Percentiles rank a stretch among this genome's conserved stretches.
Conservation (phyloP, 345 rosid species). For the Eucalyptus curtisii region DNA sequence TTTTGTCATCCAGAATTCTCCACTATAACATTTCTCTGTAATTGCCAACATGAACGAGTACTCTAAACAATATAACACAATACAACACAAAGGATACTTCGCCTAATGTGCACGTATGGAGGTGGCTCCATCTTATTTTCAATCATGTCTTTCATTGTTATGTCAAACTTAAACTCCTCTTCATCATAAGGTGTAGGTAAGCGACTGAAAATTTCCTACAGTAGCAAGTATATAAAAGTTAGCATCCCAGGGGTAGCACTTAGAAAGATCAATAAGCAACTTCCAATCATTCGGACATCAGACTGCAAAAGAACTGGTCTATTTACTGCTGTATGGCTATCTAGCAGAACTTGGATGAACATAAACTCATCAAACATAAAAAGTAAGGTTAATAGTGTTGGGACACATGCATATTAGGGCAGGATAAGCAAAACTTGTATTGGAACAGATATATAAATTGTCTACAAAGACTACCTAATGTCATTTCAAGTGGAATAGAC, state of each 20-base stretch:
- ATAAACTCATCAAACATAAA: neutral
- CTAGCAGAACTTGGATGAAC: neutral
- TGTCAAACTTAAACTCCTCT: constrained; percentile 82
- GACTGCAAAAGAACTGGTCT: neutral
- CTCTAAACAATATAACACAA: neutral
- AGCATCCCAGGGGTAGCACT: neutral
- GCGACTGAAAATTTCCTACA: constrained; percentile 62
- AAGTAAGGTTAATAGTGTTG: neutral
- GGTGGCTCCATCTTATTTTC: constrained; percentile 63
- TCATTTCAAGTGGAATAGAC: neutral
- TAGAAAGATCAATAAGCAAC: neutral
- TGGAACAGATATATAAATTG: neutral
- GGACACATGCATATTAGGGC: neutral
- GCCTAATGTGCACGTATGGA: constrained; percentile 78
- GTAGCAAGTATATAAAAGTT: neutral
- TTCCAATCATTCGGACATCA: neutral
- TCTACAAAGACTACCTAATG: neutral
- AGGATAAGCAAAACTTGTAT: neutral
- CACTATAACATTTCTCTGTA: neutral
- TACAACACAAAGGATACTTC: constrained; percentile 65
- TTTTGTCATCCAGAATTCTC: neutral
- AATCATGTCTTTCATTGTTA: constrained; percentile 38
- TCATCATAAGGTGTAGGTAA: constrained; percentile 73
- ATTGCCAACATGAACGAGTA: neutral
- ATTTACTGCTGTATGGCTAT: neutral